Evolutionary conservation across 2,329 filamentous ascomycete species (phyloP), one percentile per base, ranked within the genome.

Genomic region (Xylariaceae sp.): DNA sequence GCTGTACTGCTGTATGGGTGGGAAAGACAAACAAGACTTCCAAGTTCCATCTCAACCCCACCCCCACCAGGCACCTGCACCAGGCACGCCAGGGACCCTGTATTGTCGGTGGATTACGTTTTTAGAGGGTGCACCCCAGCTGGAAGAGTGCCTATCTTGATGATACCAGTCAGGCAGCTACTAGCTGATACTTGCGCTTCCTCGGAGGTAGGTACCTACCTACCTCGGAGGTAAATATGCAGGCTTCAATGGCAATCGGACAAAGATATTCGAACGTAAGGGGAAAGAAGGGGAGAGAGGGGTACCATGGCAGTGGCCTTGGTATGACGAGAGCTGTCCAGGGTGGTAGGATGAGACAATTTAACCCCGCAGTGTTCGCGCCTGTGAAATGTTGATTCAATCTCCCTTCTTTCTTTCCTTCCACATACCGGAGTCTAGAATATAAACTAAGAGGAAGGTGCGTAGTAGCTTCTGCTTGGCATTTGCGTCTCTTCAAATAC

Each of bases 361-460:
- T 40, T 38, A 41, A 44, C 42, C 42, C 42, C 42, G 42, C 42
- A 38, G 35, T 41, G 36, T 35, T 38, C 41, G 29, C 44, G 34
- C 32, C 26, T 28, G 7, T 24, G 21, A 24, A 24, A 6, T 11
- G 29, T 9, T 15, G 24, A 21, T 14, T 18, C 26, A 11, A 24
- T 24, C 21, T 14, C 14, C 23, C 11, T 14, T 24, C 16, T 33
- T 28, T 9, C 27, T 32, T 18, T 33, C 33, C 41, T 15, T 28
- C 32, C 28, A 24, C 29, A 16, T 38, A 15, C 28, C 30, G 21
- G 34, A 38, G 31, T 36, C 32, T 30, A 13, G 26, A 38, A 16
- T 37, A 27, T 27, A 42, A 33, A 42, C 35, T 9, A 19, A 40
- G 26, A n/a, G n/a, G n/a, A 19, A 42, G 37, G 43, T 46, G 24